phyloP scores from a whole-genome alignment of 352 stramenopile species.

The Pythium inflatum region DNA sequence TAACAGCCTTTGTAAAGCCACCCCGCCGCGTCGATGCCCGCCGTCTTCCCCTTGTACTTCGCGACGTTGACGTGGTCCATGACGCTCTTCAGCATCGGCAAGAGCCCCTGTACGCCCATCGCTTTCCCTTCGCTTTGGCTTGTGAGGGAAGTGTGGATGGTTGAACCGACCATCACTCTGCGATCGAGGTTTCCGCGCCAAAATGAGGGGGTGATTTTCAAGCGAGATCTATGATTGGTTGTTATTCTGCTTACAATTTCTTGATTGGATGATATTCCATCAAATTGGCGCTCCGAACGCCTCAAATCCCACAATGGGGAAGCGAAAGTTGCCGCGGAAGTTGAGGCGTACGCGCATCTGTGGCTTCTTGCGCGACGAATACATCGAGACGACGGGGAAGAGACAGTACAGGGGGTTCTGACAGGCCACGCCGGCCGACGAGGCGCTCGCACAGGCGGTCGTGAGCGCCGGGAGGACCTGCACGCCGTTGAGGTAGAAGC shows the following conservation, averaged over 20 bases:
- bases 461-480: constrained; percentile 53
- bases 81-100: constrained; percentile 77
- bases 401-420: constrained; percentile 68
- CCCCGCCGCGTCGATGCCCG: constrained; percentile 68
- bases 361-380: constrained; percentile 70
- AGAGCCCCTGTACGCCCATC: constrained; percentile 47
- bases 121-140: constrained; percentile 11
- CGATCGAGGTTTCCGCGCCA: constrained; percentile 22
- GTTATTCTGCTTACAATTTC: constrained; percentile 17
- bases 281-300: constrained; percentile 66
- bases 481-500: constrained; percentile 80
- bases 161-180: constrained; percentile 35
- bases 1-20: constrained; percentile 94
- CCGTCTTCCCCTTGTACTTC: constrained; percentile 76
- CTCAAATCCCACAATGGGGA: constrained; percentile 68
- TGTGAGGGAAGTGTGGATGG: too few relatives aligned
- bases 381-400: constrained; percentile 75
- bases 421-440: constrained; percentile 40
- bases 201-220: constrained; percentile 4
- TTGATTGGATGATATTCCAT: constrained; percentile 29
- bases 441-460: background rate
- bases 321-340: constrained; percentile 76
- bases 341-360: constrained; percentile 78
- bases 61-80: constrained; percentile 72
- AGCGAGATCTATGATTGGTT: constrained; percentile 24